Evolutionary conservation across 495 filamentous ascomycete species (phyloP).

Genomic region (Lepidopterella palustris): DNA sequence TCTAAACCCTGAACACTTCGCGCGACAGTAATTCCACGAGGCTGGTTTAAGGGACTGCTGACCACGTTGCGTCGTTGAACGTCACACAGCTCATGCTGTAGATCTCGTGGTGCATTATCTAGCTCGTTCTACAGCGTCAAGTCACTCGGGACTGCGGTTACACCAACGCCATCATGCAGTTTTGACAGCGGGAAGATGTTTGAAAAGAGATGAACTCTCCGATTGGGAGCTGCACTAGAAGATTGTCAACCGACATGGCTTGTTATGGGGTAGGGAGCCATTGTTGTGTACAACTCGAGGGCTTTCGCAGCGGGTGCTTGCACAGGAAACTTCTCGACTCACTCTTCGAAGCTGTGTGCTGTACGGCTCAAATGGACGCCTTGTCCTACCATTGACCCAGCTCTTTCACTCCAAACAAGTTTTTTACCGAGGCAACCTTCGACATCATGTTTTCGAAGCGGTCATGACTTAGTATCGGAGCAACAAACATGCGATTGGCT

Average conservation of each 20-base stretch:
- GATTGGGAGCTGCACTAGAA: neutral
- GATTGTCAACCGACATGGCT: neutral
- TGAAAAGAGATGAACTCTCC: neutral
- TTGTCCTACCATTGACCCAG: too few species aligned
- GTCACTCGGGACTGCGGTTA: neutral
- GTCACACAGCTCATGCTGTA: neutral
- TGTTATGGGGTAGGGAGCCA: neutral
- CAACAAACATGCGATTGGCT: too few species aligned
- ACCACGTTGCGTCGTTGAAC: neutral
- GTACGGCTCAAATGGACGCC: too few species aligned
- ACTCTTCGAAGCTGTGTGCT: too few species aligned
- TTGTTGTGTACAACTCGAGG: neutral
- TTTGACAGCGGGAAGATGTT: neutral
- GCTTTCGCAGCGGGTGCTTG: neutral
- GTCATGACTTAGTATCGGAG: too few species aligned
- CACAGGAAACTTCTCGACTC: neutral
- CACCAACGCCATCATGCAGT: neutral
- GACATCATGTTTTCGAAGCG: too few species aligned
- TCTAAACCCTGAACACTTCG: neutral
- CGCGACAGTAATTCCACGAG: neutral
- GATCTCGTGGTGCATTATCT: slow-evolving; percentile 4
- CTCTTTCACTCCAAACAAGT: too few species aligned
- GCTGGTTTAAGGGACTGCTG: neutral
- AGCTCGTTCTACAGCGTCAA: neutral
- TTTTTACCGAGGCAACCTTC: too few species aligned